These are phyloP conservation scores for Colletotrichum sp. DNA, from an alignment of 2,329 filamentous ascomycete genomes.

Conservation along the genomic window DNA sequence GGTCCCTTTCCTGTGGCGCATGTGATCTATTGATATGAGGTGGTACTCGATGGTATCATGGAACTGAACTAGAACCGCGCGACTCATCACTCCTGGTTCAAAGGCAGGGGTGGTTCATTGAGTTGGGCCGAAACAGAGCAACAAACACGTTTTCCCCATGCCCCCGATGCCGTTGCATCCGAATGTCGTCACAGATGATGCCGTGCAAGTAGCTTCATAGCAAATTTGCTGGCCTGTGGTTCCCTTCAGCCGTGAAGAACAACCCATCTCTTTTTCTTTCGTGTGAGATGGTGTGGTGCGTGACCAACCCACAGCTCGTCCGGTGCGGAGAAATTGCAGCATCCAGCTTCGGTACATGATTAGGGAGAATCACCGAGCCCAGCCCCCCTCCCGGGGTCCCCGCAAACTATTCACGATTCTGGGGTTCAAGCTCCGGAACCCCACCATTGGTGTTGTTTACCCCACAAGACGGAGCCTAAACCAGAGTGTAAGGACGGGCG, in stretches of 20 bases:
- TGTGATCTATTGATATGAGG: not conserved
- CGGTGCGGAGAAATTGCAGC: constrained; percentile 7
- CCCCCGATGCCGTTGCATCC: not conserved
- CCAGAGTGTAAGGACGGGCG: not conserved
- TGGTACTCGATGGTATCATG: not conserved
- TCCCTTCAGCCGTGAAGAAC: not conserved
- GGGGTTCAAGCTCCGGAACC: not conserved
- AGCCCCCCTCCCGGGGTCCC: not conserved
- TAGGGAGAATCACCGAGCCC: constrained; percentile 11
- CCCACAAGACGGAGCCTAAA: not conserved
- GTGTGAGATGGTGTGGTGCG: not conserved
- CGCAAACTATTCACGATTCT: not conserved
- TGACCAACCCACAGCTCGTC: not conserved
- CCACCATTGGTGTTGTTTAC: not conserved
- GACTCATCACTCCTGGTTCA: not conserved
- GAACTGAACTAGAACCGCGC: not conserved
- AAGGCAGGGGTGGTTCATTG: not conserved
- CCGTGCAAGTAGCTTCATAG: not conserved
- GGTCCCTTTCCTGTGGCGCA: not conserved
- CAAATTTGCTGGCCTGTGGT: not conserved
- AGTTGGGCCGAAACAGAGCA: not conserved
- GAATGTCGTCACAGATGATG: not conserved
- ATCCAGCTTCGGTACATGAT: constrained; percentile 8
- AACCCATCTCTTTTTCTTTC: not conserved
- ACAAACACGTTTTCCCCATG: not conserved